Conservation (phyloP, 371 early-diverging fungal species). For the Smittium mucronatum region DNA sequence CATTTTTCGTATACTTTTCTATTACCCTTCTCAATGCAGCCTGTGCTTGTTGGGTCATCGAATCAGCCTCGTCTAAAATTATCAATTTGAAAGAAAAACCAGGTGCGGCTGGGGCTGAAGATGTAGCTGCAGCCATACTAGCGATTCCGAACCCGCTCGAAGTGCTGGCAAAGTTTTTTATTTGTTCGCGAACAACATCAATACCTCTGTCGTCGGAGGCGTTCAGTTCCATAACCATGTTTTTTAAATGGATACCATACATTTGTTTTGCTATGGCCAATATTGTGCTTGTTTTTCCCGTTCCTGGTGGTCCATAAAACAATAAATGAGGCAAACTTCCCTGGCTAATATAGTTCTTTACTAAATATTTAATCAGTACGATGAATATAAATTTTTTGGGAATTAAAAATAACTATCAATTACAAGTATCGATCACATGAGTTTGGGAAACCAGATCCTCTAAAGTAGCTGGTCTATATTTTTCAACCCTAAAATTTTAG, state of each 20-base stretch:
- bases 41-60: slow-evolving; percentile 95
- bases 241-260: slow-evolving; percentile 62
- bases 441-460: slow-evolving; percentile 83
- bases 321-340: slow-evolving; percentile 94
- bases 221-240: slow-evolving; percentile 92
- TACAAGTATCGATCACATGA: slow-evolving; percentile 81
- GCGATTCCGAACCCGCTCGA: slow-evolving; percentile 56
- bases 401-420: slow-evolving; percentile 10
- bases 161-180: slow-evolving; percentile 95
- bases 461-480: slow-evolving; percentile 76
- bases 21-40: slow-evolving; percentile 91
- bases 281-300: slow-evolving; percentile 96
- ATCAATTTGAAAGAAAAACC: slow-evolving; percentile 70
- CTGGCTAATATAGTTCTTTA: slow-evolving; percentile 74
- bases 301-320: slow-evolving; percentile 98
- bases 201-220: slow-evolving; percentile 99
- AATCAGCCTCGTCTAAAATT: slow-evolving; percentile 97
- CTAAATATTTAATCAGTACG: slow-evolving; percentile 23
- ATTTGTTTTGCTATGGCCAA: slow-evolving; percentile 78
- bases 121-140: slow-evolving; percentile 11
- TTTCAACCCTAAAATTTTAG: slow-evolving; percentile 76
- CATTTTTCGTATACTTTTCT: slow-evolving; percentile 94
- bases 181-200: slow-evolving; percentile 95
- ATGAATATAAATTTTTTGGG: neutral
- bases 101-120: slow-evolving; percentile 34